Evolutionary conservation across 2,329 filamentous ascomycete species (phyloP).

Genomic region (Penicillium sp.): DNA sequence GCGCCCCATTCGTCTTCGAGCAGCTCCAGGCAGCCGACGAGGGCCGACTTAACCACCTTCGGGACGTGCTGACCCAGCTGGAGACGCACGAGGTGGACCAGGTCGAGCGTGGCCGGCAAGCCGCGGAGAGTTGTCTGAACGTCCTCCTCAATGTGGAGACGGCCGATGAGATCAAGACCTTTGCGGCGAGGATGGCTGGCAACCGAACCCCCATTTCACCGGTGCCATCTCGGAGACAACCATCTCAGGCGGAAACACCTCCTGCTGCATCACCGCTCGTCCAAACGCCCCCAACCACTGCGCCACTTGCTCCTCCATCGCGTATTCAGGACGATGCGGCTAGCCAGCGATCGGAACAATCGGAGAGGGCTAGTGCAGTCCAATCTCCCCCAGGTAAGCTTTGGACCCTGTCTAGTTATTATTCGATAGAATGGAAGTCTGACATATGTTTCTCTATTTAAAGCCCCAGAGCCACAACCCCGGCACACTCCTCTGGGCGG

Average conservation of each 20-base stretch:
- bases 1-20: slow-evolving; percentile 93
- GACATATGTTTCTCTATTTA: slow-evolving; percentile 1
- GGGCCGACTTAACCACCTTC: slow-evolving; percentile 78
- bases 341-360: slow-evolving; percentile 53
- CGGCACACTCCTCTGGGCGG: slow-evolving; percentile 43
- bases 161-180: slow-evolving; percentile 69
- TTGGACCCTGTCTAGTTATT: too few species aligned
- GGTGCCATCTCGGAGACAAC: slow-evolving; percentile 14
- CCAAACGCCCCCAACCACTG: slow-evolving; percentile 15
- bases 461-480: slow-evolving; percentile 39
- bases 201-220: slow-evolving; percentile 11
- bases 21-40: slow-evolving; percentile 88
- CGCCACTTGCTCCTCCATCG: slow-evolving; percentile 27
- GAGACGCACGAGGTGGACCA: slow-evolving; percentile 89
- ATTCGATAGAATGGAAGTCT: slow-evolving; percentile 1
- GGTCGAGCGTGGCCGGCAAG: slow-evolving; percentile 68
- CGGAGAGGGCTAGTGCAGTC: slow-evolving; percentile 29
- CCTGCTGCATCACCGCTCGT: slow-evolving; percentile 7
- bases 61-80: slow-evolving; percentile 85
- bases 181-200: slow-evolving; percentile 32
- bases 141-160: slow-evolving; percentile 82
- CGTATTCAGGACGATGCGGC: slow-evolving; percentile 50
- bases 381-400: slow-evolving; percentile 36
- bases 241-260: slow-evolving; percentile 16
- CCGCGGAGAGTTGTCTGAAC: slow-evolving; percentile 75